Evolutionary conservation across 768 basidiomycete genomes (phyloP), one percentile per base, ranked within the genome.

Genomic region (Leccinum aurantiacum): DNA sequence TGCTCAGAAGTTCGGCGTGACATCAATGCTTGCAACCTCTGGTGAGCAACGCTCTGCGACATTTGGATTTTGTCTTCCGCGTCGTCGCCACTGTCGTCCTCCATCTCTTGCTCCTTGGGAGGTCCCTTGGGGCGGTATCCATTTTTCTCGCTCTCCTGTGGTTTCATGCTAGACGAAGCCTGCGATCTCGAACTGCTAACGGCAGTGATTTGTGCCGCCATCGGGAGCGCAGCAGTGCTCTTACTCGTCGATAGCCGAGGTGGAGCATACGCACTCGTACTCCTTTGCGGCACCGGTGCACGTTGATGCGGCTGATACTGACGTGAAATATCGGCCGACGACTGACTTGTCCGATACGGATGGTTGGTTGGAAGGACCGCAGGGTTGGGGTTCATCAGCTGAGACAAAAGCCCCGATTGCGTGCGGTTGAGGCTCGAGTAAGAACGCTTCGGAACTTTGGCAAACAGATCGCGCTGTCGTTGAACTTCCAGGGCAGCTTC

Each of bases 371-470:
- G 86, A 66, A 89, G 82, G 31, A 84, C 75, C 13, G 76, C 67
- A 19, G 87, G 86, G 66, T 88, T 82, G 1, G 90, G 91, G 63
- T 91, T 87, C 79, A 93, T 79, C 47, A 93, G 74, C 70, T 84
- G 84, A 27, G 83, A 83, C 56, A 91, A 74, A 47, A 89, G 71
- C 4, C 90, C 90, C 9, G 81, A 82, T 51, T 76, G 73, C 10
- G 80, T 77, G 56, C 73, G 84, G 67, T 71, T 85, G 70, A 81
- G 72, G 60, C 84, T 84, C 55, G 83, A 81, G 68, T 88, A 89
- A 33, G 85, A 88, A 29, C 81, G 75, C 54, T 82, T 80, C 1
- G 89, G 89, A 14, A 86, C 79, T 74, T 92, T 91, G 61, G 82
- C 80, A 56, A 84, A 84, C 78, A 93, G 77, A 14, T 93, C 88